Evolutionary conservation across 352 stramenopile genomes (phyloP).

Genomic region (Pythium phragmitis): DNA sequence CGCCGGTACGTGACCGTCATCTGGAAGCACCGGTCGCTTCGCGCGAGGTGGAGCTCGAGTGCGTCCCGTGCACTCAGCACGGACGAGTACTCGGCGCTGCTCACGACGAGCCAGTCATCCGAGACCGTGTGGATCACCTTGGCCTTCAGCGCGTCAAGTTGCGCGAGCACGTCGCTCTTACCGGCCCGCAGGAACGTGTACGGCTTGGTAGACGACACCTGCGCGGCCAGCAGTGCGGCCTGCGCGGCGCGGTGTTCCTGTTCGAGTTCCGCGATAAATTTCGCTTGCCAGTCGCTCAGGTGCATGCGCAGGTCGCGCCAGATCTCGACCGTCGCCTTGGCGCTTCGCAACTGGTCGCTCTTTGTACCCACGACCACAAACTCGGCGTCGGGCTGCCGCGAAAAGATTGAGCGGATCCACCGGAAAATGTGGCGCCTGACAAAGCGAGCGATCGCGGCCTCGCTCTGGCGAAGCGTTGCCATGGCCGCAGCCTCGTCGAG

Average conservation of each 20-base stretch:
- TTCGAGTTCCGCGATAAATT: slow-evolving; percentile 9
- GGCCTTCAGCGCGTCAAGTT: slow-evolving; percentile 6
- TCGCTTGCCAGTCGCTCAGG: slow-evolving; percentile 14
- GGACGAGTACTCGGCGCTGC: slow-evolving; percentile 11
- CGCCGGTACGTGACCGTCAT: slow-evolving; percentile 22
- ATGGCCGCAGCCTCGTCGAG: no score
- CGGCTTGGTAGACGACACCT: not conserved
- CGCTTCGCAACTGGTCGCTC: not conserved
- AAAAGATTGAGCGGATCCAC: slow-evolving; percentile 20
- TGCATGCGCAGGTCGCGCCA: slow-evolving; percentile 16
- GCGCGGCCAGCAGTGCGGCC: not conserved
- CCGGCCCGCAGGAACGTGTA: slow-evolving; percentile 9
- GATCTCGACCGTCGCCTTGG: not conserved
- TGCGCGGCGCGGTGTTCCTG: slow-evolving; percentile 5
- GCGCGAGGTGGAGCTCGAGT: slow-evolving; percentile 9
- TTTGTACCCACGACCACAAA: slow-evolving; percentile 22
- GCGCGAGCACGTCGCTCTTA: slow-evolving; percentile 1
- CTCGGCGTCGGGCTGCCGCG: slow-evolving; percentile 17
- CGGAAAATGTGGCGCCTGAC: slow-evolving; percentile 9
- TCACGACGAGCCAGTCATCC: slow-evolving; percentile 17
- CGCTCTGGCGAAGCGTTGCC: no score
- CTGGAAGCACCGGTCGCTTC: slow-evolving; percentile 16
- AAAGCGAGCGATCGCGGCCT: slow-evolving; percentile 11
- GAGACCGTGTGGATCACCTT: slow-evolving; percentile 14
- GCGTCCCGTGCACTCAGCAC: slow-evolving; percentile 7